Evolutionary conservation across 2,329 filamentous ascomycete species (phyloP), one percentile per base, ranked within the genome.

Genomic region (Gliomastix tumulicola): DNA sequence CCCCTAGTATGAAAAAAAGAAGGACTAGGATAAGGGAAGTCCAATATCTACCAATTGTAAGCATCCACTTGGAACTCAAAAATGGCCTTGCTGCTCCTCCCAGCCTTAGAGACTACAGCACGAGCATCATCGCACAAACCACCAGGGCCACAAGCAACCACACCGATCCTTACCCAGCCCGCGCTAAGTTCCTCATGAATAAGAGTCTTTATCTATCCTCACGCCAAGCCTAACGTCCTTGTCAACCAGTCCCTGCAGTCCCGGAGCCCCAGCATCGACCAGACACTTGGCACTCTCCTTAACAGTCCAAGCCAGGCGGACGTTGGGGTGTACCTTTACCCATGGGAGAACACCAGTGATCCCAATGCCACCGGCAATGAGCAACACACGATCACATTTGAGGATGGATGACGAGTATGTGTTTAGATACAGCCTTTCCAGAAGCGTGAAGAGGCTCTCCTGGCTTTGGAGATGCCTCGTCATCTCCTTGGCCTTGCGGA

Each of bases 311-410:
- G 23, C 50, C 2, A 67, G 48, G 41, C 60, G 62, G 6, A 57
- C 40, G 38, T 61, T 65, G 15, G 38, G 32, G 37, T 63, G 62
- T 27, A 34, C 35, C 13, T 38, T 34, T 4, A 60, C 28, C 34
- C 53, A 57, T 4, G 62, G 56, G 1, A 71, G 41, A 12, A 67
- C 31, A 4, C 54, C 63, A 0, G 68, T 71, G 45, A 73, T 66
- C 30, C 68, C 68, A 19, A 71, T 64, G 8, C 68, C 69, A n/a
- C 69, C 69, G 3, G 51, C 62, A 27, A 72, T 57, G 33, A 65
- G 56, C 9, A 73, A 40, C 3, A 71, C 37, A 2, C 53, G 45
- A 39, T 64, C 59, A 34, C 52, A 57, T 2, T 31, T 41, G 2
- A 57, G 48, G 6, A 64, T 39, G 6, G 42, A 38, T 0, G 30